phyloP scores from a whole-genome alignment of 345 rosid genomes.

The Rhodomyrtus tomentosa region DNA sequence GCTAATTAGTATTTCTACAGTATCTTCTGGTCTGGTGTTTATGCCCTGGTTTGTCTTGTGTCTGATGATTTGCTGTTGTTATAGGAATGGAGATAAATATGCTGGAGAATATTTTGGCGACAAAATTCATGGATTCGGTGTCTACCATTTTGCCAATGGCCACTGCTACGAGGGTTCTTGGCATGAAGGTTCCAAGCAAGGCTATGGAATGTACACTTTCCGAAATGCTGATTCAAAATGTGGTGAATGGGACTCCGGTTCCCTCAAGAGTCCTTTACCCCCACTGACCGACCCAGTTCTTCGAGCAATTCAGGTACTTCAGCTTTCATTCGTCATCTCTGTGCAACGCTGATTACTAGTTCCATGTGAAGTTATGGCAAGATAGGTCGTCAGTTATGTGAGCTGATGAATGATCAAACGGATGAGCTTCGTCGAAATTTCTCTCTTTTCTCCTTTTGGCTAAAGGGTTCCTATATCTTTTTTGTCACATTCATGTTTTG shows the following conservation, averaged over 20 bases:
- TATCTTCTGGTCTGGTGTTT: not conserved
- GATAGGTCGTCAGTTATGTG: not conserved
- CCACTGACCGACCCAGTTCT: conserved; percentile 29
- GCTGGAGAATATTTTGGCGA: conserved; percentile 93
- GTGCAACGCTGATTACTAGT: not conserved
- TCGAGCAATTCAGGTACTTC: conserved; percentile 58
- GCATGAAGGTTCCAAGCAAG: conserved; percentile 96
- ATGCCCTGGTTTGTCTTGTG: not conserved
- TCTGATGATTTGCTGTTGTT: conserved; percentile 6
- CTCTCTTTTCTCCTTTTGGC: not conserved
- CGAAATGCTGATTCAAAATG: conserved; percentile 52
- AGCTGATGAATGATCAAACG: not conserved
- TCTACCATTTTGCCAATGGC: conserved; percentile 78
- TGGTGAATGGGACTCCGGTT: conserved; percentile 79
- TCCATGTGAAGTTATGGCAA: not conserved
- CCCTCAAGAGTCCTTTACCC: conserved; percentile 35
- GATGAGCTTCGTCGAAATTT: not conserved
- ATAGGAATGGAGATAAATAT: conserved; percentile 88
- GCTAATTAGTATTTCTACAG: not conserved
- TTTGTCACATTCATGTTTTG: not conserved
- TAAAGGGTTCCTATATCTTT: not conserved
- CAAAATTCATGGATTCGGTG: conserved; percentile 88
- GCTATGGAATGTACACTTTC: conserved; percentile 72
- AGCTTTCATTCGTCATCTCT: not conserved
- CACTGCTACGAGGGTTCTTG: conserved; percentile 94